Evolutionary conservation across 2,329 filamentous ascomycete genomes (phyloP), one percentile per base, ranked within the genome.

Genomic region (Anisogramma anomala): DNA sequence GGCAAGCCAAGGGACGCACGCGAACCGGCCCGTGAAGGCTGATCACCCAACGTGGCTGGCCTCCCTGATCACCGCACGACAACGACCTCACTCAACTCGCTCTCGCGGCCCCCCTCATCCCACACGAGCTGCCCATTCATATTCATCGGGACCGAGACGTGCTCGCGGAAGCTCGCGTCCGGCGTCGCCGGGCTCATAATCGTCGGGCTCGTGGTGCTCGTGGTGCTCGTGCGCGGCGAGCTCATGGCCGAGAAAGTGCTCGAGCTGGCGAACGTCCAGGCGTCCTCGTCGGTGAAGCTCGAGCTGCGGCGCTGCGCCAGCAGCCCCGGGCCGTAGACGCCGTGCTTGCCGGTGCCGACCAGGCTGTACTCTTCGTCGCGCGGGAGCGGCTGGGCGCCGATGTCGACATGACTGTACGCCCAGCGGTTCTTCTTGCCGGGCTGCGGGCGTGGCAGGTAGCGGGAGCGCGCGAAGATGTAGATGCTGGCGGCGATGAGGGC

Each of bases 351-450:
- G 36, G 62, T 61, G 38, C 61, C 60, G 52, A 65, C 65, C 37
- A 63, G 57, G 38, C 64, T 63, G 42, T 63, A 62, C 53, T 71
- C 65, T 51, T 73, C 69, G 41, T 71, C 68, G 15, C 51, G 39
- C 9, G 47, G 42, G 42, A 52, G 53, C 32, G 52, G 47, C 19
- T 53, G 49, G 42, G 93, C 82, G 52, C 89, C 89, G 44, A 81
- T 64, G 65, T 95, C 88, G 46, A 94, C 79, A 52, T 87, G 94
- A 54, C 95, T 88, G 62, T 96, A 95, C 52, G 95, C 84, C 87
- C 88, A 96, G 47, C 89, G 78, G 62, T 84, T 85, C 51, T 74
- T 72, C 72, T 95, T 95, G 62, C 86, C 87, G 38, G 72, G 62
- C 61, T 95, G 89, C 45, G 84, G 71, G 46, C 82, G 78, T 3